Evolutionary conservation across 805 yeast genomes (phyloP).

Genomic region (Barnettozyma siamensis): DNA sequence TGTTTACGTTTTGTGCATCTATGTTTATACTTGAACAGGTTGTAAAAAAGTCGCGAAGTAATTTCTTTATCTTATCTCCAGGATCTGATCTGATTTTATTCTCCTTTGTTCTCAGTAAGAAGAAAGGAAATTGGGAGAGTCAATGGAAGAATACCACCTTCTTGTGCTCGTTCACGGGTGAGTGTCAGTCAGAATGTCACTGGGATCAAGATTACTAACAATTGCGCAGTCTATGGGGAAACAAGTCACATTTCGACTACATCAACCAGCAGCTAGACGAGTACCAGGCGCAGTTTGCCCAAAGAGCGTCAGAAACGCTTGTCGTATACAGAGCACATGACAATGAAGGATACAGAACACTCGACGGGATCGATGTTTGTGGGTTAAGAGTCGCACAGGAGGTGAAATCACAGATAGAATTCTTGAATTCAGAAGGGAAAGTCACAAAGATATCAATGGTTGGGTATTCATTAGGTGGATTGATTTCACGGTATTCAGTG

Average conservation of each 20-base stretch:
- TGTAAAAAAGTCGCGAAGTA: neutral
- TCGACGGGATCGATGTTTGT: slow-evolving; percentile 84
- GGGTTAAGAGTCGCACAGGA: slow-evolving; percentile 73
- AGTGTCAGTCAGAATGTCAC: neutral
- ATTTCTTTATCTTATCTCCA: neutral
- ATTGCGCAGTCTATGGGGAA: slow-evolving; percentile 64
- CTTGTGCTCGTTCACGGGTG: slow-evolving; percentile 14
- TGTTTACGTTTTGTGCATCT: neutral
- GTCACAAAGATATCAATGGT: slow-evolving; percentile 67
- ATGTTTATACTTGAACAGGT: neutral
- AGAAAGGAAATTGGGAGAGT: neutral
- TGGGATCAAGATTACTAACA: neutral
- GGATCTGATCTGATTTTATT: neutral
- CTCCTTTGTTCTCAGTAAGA: no score
- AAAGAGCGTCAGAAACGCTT: slow-evolving; percentile 14
- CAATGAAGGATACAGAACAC: slow-evolving; percentile 59
- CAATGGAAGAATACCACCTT: slow-evolving; percentile 8
- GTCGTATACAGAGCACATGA: slow-evolving; percentile 20
- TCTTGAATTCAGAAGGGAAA: slow-evolving; percentile 21
- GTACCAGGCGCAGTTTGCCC: slow-evolving; percentile 21
- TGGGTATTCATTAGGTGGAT: slow-evolving; percentile 85
- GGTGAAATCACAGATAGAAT: slow-evolving; percentile 37
- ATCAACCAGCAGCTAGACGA: slow-evolving; percentile 41
- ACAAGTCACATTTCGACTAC: slow-evolving; percentile 58
- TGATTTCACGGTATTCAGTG: slow-evolving; percentile 69